Conservation (phyloP, 2,329 filamentous ascomycete species). For the Colletotrichum limetticola region DNA sequence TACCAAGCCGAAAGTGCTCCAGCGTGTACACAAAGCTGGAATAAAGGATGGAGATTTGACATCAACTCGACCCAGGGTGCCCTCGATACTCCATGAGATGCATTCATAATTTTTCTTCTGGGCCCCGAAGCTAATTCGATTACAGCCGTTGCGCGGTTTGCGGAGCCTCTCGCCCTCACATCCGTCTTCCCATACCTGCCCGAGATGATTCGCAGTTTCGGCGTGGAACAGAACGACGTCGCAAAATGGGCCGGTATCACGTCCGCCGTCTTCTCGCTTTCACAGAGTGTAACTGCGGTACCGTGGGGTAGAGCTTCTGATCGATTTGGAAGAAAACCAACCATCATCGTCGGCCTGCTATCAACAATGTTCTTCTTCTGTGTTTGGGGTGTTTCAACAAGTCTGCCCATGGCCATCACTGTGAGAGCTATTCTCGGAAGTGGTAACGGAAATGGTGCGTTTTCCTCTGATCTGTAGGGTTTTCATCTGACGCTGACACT, state of each 20-base stretch:
- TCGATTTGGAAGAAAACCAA: constrained; percentile 81
- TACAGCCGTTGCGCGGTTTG: constrained; percentile 80
- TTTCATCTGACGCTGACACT: not conserved
- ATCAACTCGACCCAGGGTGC: not conserved
- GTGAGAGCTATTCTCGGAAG: constrained; percentile 83
- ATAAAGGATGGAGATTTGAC: not conserved
- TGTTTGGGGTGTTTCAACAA: constrained; percentile 85
- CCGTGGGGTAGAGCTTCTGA: constrained; percentile 84
- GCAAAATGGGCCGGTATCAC: constrained; percentile 85
- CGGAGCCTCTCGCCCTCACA: constrained; percentile 78
- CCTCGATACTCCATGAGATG: not conserved
- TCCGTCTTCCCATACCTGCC: constrained; percentile 78
- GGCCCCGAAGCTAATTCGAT: constrained; percentile 5
- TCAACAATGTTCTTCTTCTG: constrained; percentile 86
- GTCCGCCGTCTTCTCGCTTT: constrained; percentile 77
- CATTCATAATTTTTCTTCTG: not conserved
- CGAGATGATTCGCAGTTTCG: constrained; percentile 86
- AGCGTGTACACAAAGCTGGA: not conserved
- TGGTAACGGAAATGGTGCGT: constrained; percentile 82
- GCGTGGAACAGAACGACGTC: constrained; percentile 75
- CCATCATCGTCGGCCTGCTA: constrained; percentile 78
- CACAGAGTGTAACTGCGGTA: constrained; percentile 78
- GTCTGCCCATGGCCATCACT: constrained; percentile 80
- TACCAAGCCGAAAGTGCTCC: constrained; percentile 18
- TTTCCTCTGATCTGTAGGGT: constrained; percentile 33